Evolutionary conservation across 495 filamentous ascomycete species (phyloP), one percentile per base, ranked within the genome.

Genomic region (Xanthoparmelia taractica): DNA sequence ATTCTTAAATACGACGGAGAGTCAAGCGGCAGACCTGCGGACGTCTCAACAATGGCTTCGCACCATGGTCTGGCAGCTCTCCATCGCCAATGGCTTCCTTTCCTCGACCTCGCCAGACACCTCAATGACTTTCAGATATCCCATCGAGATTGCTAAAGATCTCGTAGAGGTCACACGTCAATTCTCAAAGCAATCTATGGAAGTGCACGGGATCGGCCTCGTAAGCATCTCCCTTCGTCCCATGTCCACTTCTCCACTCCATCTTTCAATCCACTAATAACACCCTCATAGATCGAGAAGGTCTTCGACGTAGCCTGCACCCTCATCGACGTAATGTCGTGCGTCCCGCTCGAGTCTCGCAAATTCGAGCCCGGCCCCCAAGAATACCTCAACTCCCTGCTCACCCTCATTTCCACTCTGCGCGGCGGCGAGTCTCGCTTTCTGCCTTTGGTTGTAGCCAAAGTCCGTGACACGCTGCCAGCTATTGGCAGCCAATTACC

Each of bases 11-110:
- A 77, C 80, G 54, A 84, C 83, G 3, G 85, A 92, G 61, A 82
- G 77, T 12, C 87, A 91, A 72, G 81, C 85, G 29, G 78, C 84
- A 23, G 89, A 95, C 68, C 75, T 91, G 12, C 78, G 84, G 12
- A 78, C 84, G 11, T 90, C 87, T 40, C 89, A 92, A 72, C 84
- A 89, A 69, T 95, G 90, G 90, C 80, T 93, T n/a, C 85, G 89
- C 66, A 88, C 87, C 33, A 86, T 87, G 69, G 80, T 88, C 3
- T 94, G 90, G 90, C 86, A 91, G 63, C 71, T 93, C 15, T 82
- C 76, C 33, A 75, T 76, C 33, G 74, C 77, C 15, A 83, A 86
- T 57, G 81, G 82, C 12, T 76, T 80, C 48, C 71, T 87, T 33
- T 78, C 76, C 25, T 76, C 78, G 8, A 69, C 73, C 5, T 78